Evolutionary conservation across 148 eudicot species (phyloP).

Genomic region (Persicaria tinctoria): DNA sequence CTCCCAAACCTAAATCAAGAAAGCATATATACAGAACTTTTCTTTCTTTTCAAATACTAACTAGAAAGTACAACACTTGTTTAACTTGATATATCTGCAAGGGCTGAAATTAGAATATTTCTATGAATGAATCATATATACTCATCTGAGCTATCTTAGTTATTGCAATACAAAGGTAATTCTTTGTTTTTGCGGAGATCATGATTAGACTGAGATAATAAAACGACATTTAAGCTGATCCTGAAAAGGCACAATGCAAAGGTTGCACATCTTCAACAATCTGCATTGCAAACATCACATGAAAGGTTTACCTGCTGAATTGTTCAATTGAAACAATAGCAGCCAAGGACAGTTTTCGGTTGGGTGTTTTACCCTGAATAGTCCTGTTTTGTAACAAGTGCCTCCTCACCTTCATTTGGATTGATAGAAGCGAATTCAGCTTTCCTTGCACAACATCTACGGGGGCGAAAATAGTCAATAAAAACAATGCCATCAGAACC

Average conservation of each 20-base stretch:
- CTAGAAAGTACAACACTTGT: neutral
- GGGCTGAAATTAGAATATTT: neutral
- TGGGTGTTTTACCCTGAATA: slow-evolving; percentile 46
- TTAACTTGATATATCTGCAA: neutral
- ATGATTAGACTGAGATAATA: neutral
- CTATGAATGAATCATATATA: neutral
- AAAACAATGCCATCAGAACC: neutral
- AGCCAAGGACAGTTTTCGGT: slow-evolving; percentile 63
- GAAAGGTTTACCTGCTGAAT: slow-evolving; percentile 59
- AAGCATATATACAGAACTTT: neutral
- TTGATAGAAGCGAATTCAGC: slow-evolving; percentile 52
- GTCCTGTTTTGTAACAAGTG: slow-evolving; percentile 58
- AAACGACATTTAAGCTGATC: neutral
- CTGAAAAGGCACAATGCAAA: slow-evolving; percentile 5
- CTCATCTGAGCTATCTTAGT: neutral
- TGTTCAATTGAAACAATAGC: slow-evolving; percentile 80
- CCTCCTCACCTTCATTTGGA: slow-evolving; percentile 34
- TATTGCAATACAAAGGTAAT: neutral
- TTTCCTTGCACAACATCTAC: slow-evolving; percentile 68
- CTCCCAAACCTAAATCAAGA: neutral
- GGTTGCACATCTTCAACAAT: neutral
- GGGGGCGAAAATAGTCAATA: neutral
- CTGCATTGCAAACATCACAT: neutral
- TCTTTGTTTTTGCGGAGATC: neutral
- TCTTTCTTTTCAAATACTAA: neutral